phyloP scores from a whole-genome alignment of 192 early-diverging fungal genomes.

The Dissophora globulifera region DNA sequence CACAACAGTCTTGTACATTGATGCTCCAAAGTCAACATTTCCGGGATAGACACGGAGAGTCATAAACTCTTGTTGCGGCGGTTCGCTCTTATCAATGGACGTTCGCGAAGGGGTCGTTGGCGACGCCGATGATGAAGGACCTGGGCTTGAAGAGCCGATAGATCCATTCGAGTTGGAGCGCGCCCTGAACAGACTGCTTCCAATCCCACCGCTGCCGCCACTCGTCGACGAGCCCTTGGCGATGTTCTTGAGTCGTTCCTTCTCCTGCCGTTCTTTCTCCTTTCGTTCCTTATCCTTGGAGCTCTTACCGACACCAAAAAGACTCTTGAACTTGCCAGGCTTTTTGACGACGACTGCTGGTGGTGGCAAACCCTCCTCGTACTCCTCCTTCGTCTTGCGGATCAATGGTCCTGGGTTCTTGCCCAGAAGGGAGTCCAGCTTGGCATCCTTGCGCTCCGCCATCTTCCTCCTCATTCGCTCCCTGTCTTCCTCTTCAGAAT shows the following conservation, averaged over 20 bases:
- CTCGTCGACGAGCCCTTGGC: slow-evolving; percentile 7
- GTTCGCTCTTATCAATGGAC: slow-evolving; percentile 18
- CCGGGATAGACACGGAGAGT: slow-evolving; percentile 65
- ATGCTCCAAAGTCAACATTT: slow-evolving; percentile 65
- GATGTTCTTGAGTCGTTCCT: slow-evolving; percentile 21
- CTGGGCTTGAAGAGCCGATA: slow-evolving; percentile 7
- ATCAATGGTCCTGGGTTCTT: slow-evolving; percentile 4
- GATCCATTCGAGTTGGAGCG: slow-evolving; percentile 53
- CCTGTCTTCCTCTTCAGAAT: slow-evolving; percentile 33
- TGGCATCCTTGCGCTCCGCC: slow-evolving; percentile 17
- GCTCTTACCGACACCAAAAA: slow-evolving; percentile 46
- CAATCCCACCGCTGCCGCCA: slow-evolving; percentile 7
- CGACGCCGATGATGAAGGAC: not conserved
- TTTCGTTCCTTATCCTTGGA: slow-evolving; percentile 53
- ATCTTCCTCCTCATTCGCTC: slow-evolving; percentile 14
- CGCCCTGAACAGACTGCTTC: slow-evolving; percentile 30
- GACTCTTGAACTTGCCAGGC: slow-evolving; percentile 53
- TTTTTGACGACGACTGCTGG: slow-evolving; percentile 35
- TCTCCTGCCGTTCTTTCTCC: slow-evolving; percentile 49
- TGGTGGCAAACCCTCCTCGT: slow-evolving; percentile 22
- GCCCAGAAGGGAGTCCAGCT: slow-evolving; percentile 31
- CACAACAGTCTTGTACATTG: slow-evolving; percentile 64
- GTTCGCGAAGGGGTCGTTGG: slow-evolving; percentile 11
- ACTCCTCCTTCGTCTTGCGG: slow-evolving; percentile 26
- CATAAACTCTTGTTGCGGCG: slow-evolving; percentile 50